Base-by-base conservation (phyloP, 352 stramenopile genomes). In the Phytopythium boreale region DNA sequence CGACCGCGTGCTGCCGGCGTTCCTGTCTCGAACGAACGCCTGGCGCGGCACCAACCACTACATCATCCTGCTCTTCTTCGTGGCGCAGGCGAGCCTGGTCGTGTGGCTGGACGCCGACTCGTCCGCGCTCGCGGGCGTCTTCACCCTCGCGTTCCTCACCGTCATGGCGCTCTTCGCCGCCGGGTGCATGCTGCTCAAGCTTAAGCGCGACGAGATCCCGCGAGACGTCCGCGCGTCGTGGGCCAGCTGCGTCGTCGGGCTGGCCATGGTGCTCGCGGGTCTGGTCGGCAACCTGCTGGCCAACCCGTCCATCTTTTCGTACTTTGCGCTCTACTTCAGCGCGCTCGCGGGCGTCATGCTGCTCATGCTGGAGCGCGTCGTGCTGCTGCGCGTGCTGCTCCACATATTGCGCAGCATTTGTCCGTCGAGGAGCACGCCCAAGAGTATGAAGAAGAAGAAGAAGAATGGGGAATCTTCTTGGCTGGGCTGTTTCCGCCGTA, bases 141-240 rank as follows among this genome's bases (percentile, higher is more conserved):
- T 97, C 67, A 97, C 87, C 27, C 96, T 96, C 61, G 84, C 91
- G 8, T 98, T 98, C 62, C 68, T 98, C 11, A 81, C 81, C 1
- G 85, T 98, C 15, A 97, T 98, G 90, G 84, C 79, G 24, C 80
- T 98, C 27, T 98, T 98, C 56, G 89, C 89, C 7, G 84, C 93
- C 61, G 92, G 92, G 9, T 97, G 89, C 66, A 96, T 97, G 66
- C 47, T 97, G 37, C 86, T 98, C 43, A 98, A 98, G 69, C 72
- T 97, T 55, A 98, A 98, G 73, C 78, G 93, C 24, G 88, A 94
- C 69, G 80, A 89, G 27, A 92, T 98, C 43, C 91, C 90, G 11
- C 78, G 93, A n/a, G 86, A 96, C 34, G 81, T 96, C 22, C 75
- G 87, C 41, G 88, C 89, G 22, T 82, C 85, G 29, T 97, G 90